Base-by-base conservation (phyloP, 495 filamentous ascomycete species). In the Bacidia rubella region DNA sequence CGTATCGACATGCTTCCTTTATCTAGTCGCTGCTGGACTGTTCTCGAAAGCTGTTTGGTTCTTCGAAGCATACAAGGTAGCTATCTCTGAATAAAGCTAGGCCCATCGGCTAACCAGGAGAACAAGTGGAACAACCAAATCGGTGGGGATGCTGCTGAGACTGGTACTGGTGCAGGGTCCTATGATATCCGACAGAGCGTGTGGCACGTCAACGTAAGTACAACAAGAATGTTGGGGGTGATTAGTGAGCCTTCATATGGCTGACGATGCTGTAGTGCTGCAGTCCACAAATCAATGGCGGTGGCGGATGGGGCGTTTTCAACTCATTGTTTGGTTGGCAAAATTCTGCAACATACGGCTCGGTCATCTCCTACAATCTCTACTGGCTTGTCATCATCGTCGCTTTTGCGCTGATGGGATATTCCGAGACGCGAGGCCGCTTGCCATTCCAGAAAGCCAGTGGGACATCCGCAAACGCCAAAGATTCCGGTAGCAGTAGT, bases 221-320 rank as follows among this genome's bases (percentile, higher is more conserved):
- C 3, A 40, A 21, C 3, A 47, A 41, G 1, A 10, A 11, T 26
- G 7, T 12, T 38, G 3, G 41, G 46, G 45, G 19, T 55, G 26
- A 47, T 20, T 22, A 47, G 10, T 23, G n/a, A 22, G n/a, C 23
- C 50, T 53, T n/a, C 23, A 22, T 50, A 3, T 32, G 12, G 2
- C 49, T 62, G 46, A 63, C 22, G 7, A 19, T 32, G 12, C 9
- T 51, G 20, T 25, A 83, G 79, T 94, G 86, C 70, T 93, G 87
- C 65, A 90, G 76, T 51, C 80, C 88, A 0, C 65, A 71, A 20
- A 45, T 83, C 15, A 79, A 80, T 49, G 85, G 85, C 27, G 87
- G 86, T 17, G 79, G 78, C 42, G 87, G 87, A 22, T 96, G 90
- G 90, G 88, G 87, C 42, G 78, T 95, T 61, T 93, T 95, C 72